Conservation (phyloP, 2,329 filamentous ascomycete species). For the Phaeosphaeria sp. region DNA sequence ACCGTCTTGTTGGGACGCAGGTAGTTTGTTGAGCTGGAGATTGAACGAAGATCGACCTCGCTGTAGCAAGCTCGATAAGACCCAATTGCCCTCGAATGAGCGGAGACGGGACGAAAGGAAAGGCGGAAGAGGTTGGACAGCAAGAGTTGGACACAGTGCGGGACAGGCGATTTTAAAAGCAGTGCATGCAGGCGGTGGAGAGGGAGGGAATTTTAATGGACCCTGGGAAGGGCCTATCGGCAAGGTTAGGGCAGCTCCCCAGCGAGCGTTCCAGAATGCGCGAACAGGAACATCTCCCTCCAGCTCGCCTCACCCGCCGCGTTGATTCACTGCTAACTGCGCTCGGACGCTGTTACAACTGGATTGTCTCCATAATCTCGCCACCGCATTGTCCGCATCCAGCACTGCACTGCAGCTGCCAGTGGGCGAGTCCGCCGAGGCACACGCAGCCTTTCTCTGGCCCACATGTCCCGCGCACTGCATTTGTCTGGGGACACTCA, state of each 20-base stretch:
- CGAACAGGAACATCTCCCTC: slow-evolving; percentile 22
- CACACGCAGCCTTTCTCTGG: slow-evolving; percentile 12
- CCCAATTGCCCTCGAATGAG: slow-evolving; percentile 3
- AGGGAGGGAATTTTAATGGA: slow-evolving; percentile 23
- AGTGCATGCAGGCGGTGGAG: slow-evolving; percentile 28
- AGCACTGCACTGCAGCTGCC: slow-evolving; percentile 21
- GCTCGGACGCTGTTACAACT: slow-evolving; percentile 19
- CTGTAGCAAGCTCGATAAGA: slow-evolving; percentile 1
- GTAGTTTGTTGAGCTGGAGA: slow-evolving; percentile 24
- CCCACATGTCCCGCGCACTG: slow-evolving; percentile 18
- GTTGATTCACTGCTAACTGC: slow-evolving; percentile 15
- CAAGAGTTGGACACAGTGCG: slow-evolving; percentile 10
- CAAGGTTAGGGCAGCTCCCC: slow-evolving; percentile 15
- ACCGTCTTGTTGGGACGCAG: slow-evolving; percentile 34
- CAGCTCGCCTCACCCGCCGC: not conserved
- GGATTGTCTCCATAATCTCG: slow-evolving; percentile 14
- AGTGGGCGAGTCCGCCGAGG: slow-evolving; percentile 12
- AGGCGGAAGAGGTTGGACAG: slow-evolving; percentile 6
- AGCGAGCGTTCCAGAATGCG: slow-evolving; percentile 21
- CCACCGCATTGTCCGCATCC: slow-evolving; percentile 30
- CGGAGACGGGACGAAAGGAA: slow-evolving; percentile 8
- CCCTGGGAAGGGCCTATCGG: slow-evolving; percentile 20
- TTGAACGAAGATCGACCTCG: slow-evolving; percentile 6
- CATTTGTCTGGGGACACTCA: slow-evolving; percentile 21
- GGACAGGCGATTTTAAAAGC: slow-evolving; percentile 29